Base-by-base conservation (phyloP, 148 eudicot genomes). In the Arctostaphylos glauca region DNA sequence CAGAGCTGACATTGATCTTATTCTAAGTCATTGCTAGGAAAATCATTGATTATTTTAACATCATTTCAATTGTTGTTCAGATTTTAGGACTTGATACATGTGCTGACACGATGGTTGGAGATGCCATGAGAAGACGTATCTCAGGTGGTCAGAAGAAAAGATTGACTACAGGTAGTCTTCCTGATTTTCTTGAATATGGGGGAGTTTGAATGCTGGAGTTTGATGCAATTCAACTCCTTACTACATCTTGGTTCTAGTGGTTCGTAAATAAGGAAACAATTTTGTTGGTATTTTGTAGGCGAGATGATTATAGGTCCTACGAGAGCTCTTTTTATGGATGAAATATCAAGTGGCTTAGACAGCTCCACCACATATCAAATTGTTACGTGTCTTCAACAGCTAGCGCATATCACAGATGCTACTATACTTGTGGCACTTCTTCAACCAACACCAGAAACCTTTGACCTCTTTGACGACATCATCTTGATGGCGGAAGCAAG, bases 281-380 rank as follows among this genome's bases (percentile, higher is more conserved):
- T 46, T 44, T 46, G 43, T 19, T 74, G 38, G 60, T 77, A 83
- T 41, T 60, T 23, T 81, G 44, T 86, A 94, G 97, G 92, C 25
- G 94, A 95, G 90, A 95, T 95, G 97, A 89, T 95, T 79, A 93
- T 95, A 56, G 98, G 98, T 58, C 94, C 98, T 14, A 89, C 91
- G 77, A 90, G 81, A 78, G 92, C 93, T 71, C 80, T 93, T 25
- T 90, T 95, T 77, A 89, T 95, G 98, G 98, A 95, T 86, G 97
- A 95, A 85, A 95, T 95, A 85, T 92, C 98, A 78, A 93, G 90
- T 88, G 97, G 98, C n/a, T 84, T 95, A 81, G 98, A 95, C 87
- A 95, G 97, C 77, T 93, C 97, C 78, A 95, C 97, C 48, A 92
- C 97, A 70, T 91, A 86, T 84, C 95, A 95, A 85, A 91, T 95